phyloP scores from a whole-genome alignment of 75 land plant genomes.

The Azolla pinnata region DNA sequence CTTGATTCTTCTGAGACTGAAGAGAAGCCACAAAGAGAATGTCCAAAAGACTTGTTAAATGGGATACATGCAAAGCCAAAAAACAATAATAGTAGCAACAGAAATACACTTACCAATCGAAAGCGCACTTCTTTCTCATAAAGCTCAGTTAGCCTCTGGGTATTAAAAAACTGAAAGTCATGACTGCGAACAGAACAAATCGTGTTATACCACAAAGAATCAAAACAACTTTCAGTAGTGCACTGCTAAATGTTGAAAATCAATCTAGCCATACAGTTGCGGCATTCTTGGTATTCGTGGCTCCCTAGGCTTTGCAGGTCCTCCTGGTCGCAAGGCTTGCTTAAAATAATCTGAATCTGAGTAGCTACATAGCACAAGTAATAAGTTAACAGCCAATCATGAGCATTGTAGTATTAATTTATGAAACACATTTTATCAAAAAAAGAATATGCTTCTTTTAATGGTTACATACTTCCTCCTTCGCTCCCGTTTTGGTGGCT shows the following conservation, averaged over 20 bases:
- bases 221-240: no score
- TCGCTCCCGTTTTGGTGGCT: conserved; percentile 90
- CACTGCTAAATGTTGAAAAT: no score
- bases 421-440: no score
- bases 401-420: no score
- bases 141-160: conserved; percentile 68
- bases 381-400: no score
- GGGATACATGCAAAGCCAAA: no score
- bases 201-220: no score
- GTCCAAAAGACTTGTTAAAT: no score
- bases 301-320: conserved; percentile 78
- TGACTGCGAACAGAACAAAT: conserved; percentile 60
- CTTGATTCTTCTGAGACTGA: conserved; percentile 53
- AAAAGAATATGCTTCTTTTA: no score
- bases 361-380: no score
- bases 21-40: no score
- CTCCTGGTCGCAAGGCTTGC: conserved; percentile 96
- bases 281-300: conserved; percentile 99
- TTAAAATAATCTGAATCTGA: conserved; percentile 97
- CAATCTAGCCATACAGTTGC: conserved; percentile 76
- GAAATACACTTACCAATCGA: conserved; percentile 82
- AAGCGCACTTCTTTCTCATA: conserved; percentile 96
- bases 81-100: no score
- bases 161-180: conserved; percentile 96
- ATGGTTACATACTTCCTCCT: conserved; percentile 96